Evolutionary conservation across 768 basidiomycete genomes (phyloP).

Genomic region (Phaeotremella fagi): DNA sequence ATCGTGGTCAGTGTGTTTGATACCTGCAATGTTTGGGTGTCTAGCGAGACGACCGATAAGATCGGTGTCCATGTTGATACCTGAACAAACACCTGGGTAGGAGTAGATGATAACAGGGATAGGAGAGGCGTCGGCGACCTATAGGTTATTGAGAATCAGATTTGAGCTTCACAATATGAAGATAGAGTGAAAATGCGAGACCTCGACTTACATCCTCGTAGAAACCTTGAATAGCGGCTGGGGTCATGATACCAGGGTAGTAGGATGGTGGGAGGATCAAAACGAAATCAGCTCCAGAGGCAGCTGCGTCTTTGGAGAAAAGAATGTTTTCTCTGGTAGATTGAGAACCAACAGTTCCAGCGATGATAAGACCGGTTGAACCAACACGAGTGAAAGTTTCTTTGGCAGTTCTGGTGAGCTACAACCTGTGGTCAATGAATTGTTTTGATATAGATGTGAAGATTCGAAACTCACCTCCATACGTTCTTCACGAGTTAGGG

Average conservation of each 20-base stretch:
- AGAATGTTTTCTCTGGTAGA: slow-evolving; percentile 23
- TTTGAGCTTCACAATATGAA: background rate
- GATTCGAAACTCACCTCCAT: slow-evolving; percentile 31
- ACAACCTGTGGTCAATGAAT: no score
- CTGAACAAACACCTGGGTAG: slow-evolving; percentile 46
- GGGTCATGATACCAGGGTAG: slow-evolving; percentile 35
- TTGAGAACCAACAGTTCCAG: slow-evolving; percentile 33
- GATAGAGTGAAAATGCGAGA: no score
- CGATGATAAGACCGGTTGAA: slow-evolving; percentile 29
- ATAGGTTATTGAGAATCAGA: background rate
- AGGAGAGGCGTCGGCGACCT: slow-evolving; percentile 45
- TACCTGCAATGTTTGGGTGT: slow-evolving; percentile 48
- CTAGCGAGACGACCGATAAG: slow-evolving; percentile 41
- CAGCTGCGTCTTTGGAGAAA: slow-evolving; percentile 16
- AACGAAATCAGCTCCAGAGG: slow-evolving; percentile 25
- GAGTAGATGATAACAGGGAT: slow-evolving; percentile 47
- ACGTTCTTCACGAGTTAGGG: slow-evolving; percentile 42
- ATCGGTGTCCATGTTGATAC: slow-evolving; percentile 46
- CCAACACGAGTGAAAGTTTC: slow-evolving; percentile 16
- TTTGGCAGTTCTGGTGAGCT: slow-evolving; percentile 26
- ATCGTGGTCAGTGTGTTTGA: slow-evolving; percentile 49
- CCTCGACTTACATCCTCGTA: slow-evolving; percentile 36
- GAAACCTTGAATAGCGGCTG: slow-evolving; percentile 35
- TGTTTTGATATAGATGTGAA: no score
- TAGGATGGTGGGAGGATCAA: slow-evolving; percentile 27